phyloP scores from a whole-genome alignment of 352 stramenopile species.

The Blastocystis sp. region DNA sequence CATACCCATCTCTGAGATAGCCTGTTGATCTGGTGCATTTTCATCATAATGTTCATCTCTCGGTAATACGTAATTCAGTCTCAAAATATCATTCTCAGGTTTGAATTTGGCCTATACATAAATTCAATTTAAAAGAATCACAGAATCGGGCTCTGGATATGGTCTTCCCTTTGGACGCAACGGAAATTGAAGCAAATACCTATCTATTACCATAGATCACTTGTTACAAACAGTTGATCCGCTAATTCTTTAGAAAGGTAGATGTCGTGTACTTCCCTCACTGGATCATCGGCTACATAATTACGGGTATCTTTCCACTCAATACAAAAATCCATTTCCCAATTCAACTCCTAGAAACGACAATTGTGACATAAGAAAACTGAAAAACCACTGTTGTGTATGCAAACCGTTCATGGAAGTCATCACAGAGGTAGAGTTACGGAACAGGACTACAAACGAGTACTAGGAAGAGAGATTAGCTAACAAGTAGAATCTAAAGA shows the following conservation, averaged over 20 bases:
- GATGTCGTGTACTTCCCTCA: slow-evolving; percentile 55
- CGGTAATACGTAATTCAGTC: slow-evolving; percentile 40
- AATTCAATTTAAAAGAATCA: not conserved
- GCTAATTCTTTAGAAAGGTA: slow-evolving; percentile 59
- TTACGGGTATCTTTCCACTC: not conserved
- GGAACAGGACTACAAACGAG: slow-evolving; percentile 1
- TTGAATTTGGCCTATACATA: slow-evolving; percentile 37
- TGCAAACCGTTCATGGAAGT: slow-evolving; percentile 53
- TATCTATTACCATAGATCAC: not conserved
- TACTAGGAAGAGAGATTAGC: not conserved
- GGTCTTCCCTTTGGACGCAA: slow-evolving; percentile 56
- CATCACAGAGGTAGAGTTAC: not conserved
- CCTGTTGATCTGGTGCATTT: slow-evolving; percentile 39
- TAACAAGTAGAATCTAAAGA: not conserved
- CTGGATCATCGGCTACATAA: slow-evolving; percentile 34
- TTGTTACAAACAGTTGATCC: slow-evolving; percentile 19
- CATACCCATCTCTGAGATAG: slow-evolving; percentile 36
- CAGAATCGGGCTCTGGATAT: slow-evolving; percentile 25
- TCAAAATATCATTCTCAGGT: slow-evolving; percentile 57
- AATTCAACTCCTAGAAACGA: not conserved
- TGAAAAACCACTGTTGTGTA: not conserved
- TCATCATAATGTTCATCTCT: slow-evolving; percentile 58
- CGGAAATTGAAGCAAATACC: slow-evolving; percentile 61
- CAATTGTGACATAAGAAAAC: not conserved
- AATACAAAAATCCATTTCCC: slow-evolving; percentile 57